Conservation (phyloP, 2,329 filamentous ascomycete species). For the Aspergillus costaricaensis region DNA sequence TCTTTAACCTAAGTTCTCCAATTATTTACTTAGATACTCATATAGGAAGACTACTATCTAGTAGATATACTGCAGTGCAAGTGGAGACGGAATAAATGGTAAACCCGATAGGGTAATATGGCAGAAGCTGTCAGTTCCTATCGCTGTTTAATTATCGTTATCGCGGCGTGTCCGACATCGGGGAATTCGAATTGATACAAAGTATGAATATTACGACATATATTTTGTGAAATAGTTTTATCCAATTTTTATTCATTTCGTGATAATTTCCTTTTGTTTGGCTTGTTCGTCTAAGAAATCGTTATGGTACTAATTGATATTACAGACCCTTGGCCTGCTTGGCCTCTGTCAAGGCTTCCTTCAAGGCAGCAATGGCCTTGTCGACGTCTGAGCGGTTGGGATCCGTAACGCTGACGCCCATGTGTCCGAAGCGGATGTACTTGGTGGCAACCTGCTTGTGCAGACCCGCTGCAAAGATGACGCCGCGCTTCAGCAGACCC, state of each 20-base stretch:
- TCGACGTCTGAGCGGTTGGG: conserved; percentile 78
- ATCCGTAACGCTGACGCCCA: conserved; percentile 91
- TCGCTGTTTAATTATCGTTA: not conserved
- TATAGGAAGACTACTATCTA: too few species aligned
- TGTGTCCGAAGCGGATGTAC: conserved; percentile 96
- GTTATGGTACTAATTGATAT: conserved; percentile 2
- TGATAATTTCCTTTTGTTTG: not conserved
- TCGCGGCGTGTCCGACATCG: not conserved
- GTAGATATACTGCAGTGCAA: too few species aligned
- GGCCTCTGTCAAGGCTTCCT: conserved; percentile 71
- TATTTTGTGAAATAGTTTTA: too few species aligned
- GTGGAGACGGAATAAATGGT: not conserved
- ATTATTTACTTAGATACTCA: too few species aligned
- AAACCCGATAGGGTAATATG: not conserved
- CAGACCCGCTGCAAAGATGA: conserved; percentile 91
- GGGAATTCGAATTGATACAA: too few species aligned
- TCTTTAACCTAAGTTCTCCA: too few species aligned
- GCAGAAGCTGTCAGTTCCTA: not conserved
- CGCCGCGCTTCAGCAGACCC: conserved; percentile 78
- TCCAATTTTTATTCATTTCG: not conserved
- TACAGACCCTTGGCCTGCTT: conserved; percentile 60
- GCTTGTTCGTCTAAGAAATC: not conserved
- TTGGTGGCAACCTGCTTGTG: conserved; percentile 93
- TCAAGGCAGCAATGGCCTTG: conserved; percentile 76
- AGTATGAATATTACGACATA: too few species aligned